Evolutionary conservation across 2,329 filamentous ascomycete species (phyloP).

Genomic region (Diplodia mutila): DNA sequence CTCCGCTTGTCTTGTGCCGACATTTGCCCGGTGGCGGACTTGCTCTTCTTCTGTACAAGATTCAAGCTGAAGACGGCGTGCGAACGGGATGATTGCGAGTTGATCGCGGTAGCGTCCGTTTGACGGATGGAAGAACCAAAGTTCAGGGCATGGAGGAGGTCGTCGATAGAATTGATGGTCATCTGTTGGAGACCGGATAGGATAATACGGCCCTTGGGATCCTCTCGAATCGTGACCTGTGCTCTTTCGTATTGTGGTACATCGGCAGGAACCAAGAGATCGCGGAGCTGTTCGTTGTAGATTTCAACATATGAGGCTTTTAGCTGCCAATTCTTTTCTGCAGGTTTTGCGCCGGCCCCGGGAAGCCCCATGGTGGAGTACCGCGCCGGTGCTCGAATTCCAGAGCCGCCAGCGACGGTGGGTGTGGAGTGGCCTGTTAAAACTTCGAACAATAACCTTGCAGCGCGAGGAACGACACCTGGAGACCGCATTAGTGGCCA

Average conservation of each 20-base stretch:
- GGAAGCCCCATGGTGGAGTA: constrained; percentile 68
- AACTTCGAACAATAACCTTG: constrained; percentile 83
- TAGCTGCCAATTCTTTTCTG: constrained; percentile 83
- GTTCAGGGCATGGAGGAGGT: constrained; percentile 84
- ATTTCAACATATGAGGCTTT: constrained; percentile 95
- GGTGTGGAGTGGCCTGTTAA: constrained; percentile 65
- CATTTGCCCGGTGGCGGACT: constrained; percentile 43
- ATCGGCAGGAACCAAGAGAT: constrained; percentile 80
- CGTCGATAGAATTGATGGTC: constrained; percentile 87
- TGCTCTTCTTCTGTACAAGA: constrained; percentile 79
- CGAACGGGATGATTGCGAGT: constrained; percentile 95
- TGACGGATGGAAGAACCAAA: constrained; percentile 94
- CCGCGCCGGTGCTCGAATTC: constrained; percentile 76
- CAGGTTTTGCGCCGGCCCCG: constrained; percentile 46
- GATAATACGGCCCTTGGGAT: constrained; percentile 91
- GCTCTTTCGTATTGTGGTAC: constrained; percentile 71
- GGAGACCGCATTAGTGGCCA: constrained; percentile 26
- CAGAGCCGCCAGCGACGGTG: constrained; percentile 66
- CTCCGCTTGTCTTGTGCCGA: constrained; percentile 76
- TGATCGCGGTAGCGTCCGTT: constrained; percentile 95
- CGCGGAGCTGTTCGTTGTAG: constrained; percentile 94
- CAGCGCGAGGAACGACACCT: constrained; percentile 96
- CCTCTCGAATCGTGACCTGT: constrained; percentile 89
- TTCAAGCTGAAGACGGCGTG: constrained; percentile 98
- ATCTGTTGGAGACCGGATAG: constrained; percentile 88